Evolutionary conservation across 371 early-diverging fungal species (phyloP).

Genomic region (Lichtheimia ramosa): DNA sequence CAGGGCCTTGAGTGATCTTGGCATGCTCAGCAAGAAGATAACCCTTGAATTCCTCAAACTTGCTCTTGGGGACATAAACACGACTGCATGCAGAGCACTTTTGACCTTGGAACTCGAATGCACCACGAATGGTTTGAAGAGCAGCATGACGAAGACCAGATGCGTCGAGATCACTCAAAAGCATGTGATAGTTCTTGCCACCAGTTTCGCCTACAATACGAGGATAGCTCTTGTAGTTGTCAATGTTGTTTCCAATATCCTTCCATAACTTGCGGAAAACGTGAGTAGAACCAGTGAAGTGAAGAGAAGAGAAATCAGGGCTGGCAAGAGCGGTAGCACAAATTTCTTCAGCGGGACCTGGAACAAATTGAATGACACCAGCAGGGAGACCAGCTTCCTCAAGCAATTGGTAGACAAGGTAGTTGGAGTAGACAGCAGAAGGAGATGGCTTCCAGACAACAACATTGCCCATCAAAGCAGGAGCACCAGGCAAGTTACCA

Average conservation of each 20-base stretch:
- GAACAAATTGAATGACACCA: slow-evolving; percentile 97
- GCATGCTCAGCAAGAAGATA: slow-evolving; percentile 65
- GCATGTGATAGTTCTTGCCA: slow-evolving; percentile 97
- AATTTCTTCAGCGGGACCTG: slow-evolving; percentile 86
- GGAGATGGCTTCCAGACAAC: slow-evolving; percentile 98
- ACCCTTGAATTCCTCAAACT: slow-evolving; percentile 76
- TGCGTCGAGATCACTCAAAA: slow-evolving; percentile 67
- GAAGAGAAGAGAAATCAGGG: slow-evolving; percentile 93
- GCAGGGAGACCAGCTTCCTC: slow-evolving; percentile 95
- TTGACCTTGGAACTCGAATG: slow-evolving; percentile 97
- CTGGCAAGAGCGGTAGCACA: slow-evolving; percentile 72
- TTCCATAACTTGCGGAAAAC: slow-evolving; percentile 95
- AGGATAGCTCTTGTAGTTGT: slow-evolving; percentile 90
- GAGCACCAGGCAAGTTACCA: slow-evolving; percentile 92
- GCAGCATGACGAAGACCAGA: slow-evolving; percentile 67
- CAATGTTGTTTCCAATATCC: slow-evolving; percentile 88
- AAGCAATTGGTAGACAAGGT: slow-evolving; percentile 86
- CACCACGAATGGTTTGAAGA: slow-evolving; percentile 86
- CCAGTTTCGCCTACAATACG: slow-evolving; percentile 98
- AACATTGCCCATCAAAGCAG: slow-evolving; percentile 97
- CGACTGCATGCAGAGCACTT: slow-evolving; percentile 96
- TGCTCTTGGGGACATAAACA: slow-evolving; percentile 85
- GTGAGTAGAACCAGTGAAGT: slow-evolving; percentile 94
- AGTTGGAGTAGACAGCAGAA: slow-evolving; percentile 88
- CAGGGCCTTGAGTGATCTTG: slow-evolving; percentile 85